Evolutionary conservation across 805 yeast genomes (phyloP), one percentile per base, ranked within the genome.

Genomic region (Pichia nanzhaoensis): DNA sequence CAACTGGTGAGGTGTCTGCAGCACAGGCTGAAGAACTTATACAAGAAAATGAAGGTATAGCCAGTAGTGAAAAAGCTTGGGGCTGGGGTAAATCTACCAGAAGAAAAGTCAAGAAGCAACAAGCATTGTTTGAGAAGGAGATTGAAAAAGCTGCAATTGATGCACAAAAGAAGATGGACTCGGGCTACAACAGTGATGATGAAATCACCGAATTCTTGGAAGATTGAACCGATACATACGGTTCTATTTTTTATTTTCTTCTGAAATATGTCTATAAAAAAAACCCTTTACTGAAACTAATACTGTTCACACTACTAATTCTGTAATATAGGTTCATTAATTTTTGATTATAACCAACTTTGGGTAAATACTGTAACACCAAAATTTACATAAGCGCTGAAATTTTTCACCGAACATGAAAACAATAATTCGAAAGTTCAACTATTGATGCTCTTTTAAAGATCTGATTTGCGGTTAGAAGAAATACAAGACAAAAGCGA

Each of bases 1-100:
- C 65, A n/a, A 65, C 64, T 19, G 60, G 55, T 6, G 60, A 61
- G 37, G 68, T 41, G 5, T 51, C 47, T 20, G 45, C 42, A 17
- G 43, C 51, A 20, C 55, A 53, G 20, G 46, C 41, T 7, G 32
- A 17, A 65, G 34, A 66, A 66, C 13, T 65, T 59, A 39, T 39
- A 24, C 16, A 19, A 13, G 39, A 39, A 12, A 10, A 35, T 14
- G 49, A 21, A 22, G 47, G 34, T 18, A 33, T 41, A 9, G 19
- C 24, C 1, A 55, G 60, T 27, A 61, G 68, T 39, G 78, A 78
- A 31, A 58, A 66, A 33, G 51, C 70, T 5, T 84, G 84, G 69
- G 91, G 93, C 24, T 84, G 89, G 88, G 93, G 93, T 45, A 84
- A 84, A 60, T 73, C 73, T 56, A 83, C 90, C 5, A 75, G 90